Base-by-base conservation (phyloP, 352 stramenopile species). In the Globisporangium carolinianum region DNA sequence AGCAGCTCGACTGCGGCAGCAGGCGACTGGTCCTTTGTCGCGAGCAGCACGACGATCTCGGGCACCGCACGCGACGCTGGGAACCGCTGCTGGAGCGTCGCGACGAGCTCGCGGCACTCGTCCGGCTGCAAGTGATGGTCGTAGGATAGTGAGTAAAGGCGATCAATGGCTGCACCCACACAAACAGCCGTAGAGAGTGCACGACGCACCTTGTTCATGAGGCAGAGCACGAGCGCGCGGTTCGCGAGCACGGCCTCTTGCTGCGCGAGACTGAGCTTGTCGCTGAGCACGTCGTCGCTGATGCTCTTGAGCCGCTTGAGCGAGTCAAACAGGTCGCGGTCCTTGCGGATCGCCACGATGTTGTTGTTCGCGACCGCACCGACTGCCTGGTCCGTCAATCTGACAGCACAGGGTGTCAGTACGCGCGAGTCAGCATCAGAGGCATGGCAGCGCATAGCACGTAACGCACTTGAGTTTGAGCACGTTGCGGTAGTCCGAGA, bases 291-390 rank as follows among this genome's bases (percentile, higher is more conserved):
- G 6, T 70, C 67, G 11, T 68, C 52, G 54, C 87, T 76, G 47
- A 91, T 79, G 53, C 58, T 78, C 60, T 90, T 89, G 47, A 94
- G 66, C 0, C 82, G 78, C 76, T 94, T 94, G 47, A 91, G 70
- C 47, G 84, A 94, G 61, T 94, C 84, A n/a, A 94, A 70, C 6
- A 89, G 65, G 36, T 94, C 84, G 46, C 76, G 76, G 55, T 91
- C 79, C 50, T 77, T 80, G 51, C 83, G 82, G 53, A 94, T 89
- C 24, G 79, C 71, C 57, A 91, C 84, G 18, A 94, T 86, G 59
- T 94, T 94, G 69, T 94, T 94, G 41, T 65, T 72, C 24, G 82
- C 84, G 18, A 91, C 78, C 43, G 74, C 78, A 12, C 56, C 74
- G n/a, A 90, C 66, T 5, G 69, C 74, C 61, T 78, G 76, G 56